Base-by-base conservation (phyloP, 176 grass and related monocot species). In the Oryza officinalis region DNA sequence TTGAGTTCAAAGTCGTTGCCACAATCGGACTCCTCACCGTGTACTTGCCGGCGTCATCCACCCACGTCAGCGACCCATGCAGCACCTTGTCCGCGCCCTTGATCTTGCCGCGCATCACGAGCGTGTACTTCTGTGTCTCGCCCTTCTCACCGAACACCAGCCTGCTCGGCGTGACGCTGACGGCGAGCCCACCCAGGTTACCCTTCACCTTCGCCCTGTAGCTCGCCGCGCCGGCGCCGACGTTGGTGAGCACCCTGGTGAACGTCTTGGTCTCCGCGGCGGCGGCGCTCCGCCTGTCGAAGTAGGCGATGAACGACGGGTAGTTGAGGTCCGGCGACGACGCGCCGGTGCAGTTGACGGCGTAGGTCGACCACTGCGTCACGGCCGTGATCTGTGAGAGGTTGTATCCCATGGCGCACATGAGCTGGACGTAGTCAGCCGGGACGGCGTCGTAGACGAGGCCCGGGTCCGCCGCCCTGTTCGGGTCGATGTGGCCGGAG, bases 11-110 rank as follows among this genome's bases (percentile, higher is more conserved):
- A 25, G 57, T 25, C 4, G 88, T 86, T 47, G 35, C 88, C 25
- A 92, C 76, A 15, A 92, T 92, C 13, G 91, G 84, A 40, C 91
- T 92, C 74, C 84, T 92, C 47, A 89, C 91, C 25, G 61, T 27
- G 74, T 92, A 86, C 41, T 87, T 92, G 12, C 87, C 80, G 27
- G 80, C 33, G 5, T 87, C 80, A 40, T 92, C 87, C 50, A 89
- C 65, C 91, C 91, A 92, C 49, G 27, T 89, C 31, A 92, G 14
- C 25, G 84, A 87, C 13, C 76, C 91, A 81, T 92, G 75, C 41
- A 76, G 18, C 50, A 87, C 87, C 84, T 80, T 59, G 27, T 73
- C 80, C 20, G 27, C 26, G 38, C 68, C 68, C 27, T 80, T 79
- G 26, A n/a, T 77, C 47, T 52, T 77, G 2, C 86, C 69, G 14